Base-by-base conservation (phyloP, 257 asterid species). In the Misopates orontium region DNA sequence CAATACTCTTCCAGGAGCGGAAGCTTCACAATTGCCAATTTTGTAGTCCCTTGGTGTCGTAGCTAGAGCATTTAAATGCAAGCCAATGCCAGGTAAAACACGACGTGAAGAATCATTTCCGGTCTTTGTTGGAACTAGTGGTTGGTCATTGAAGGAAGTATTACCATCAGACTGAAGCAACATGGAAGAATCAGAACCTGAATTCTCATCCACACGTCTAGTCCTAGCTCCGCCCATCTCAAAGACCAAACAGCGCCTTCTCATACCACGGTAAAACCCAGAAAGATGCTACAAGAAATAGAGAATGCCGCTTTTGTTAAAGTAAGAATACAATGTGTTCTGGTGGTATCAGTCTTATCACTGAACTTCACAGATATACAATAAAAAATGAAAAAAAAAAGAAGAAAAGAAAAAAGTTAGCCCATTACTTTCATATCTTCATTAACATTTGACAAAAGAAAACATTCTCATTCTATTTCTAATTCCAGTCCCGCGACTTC, bases 1-100 rank as follows among this genome's bases (percentile, higher is more conserved):
- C 75, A 87, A 56, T 63, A 85, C 71, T 76, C 82, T 81, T 63
- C 89, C 87, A 18, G 85, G 67, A 31, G 82, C 72, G 60, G 79
- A 82, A 50, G 85, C 65, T 76, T 80, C 94, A 44, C 72, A 78
- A 66, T 75, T 81, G 63, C 69, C 79, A 17, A 71, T 74, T 69
- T 78, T 85, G 61, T 50, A 77, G 63, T 84, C 90, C 76, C 83
- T 86, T 25, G 99, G 78, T 24, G 92, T 74, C 22, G 95, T 52
- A 24, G 97, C 95, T 16, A 90, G 81, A 59, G 97, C 82, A 79
- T 94, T 94, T 45, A 94, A 77, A 77, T 94, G 99, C 86, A 94
- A 82, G 56, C 99, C 99, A 58, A 94, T 87, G 63, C 95, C 91
- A 39, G 98, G 96, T 64, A 94, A 66, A 60, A 77, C 62, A 63